Conservation (phyloP, 2,329 filamentous ascomycete genomes). For the Ophiostoma montium region DNA sequence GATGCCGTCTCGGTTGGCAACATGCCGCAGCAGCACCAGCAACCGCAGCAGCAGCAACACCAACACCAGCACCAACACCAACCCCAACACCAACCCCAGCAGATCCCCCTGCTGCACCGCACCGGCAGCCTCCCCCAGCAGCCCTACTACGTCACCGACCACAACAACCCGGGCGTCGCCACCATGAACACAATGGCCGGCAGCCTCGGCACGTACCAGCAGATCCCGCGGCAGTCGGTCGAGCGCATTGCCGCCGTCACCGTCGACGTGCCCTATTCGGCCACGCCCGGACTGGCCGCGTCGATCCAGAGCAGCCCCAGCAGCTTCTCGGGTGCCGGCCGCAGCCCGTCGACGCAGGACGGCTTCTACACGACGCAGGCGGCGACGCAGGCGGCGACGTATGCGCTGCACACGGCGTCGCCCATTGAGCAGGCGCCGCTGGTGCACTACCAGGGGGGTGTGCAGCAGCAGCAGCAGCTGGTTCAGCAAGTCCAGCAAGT, state of each 20-base stretch:
- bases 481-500: slow-evolving; percentile 24
- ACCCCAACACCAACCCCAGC: slow-evolving; percentile 21
- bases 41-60: slow-evolving; percentile 37
- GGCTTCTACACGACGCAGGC: slow-evolving; percentile 34
- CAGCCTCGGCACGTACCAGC: slow-evolving; percentile 24
- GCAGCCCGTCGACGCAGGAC: slow-evolving; percentile 39
- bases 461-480: slow-evolving; percentile 20
- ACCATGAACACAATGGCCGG: slow-evolving; percentile 21
- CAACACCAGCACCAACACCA: slow-evolving; percentile 18
- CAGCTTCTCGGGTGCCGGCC: slow-evolving; percentile 41
- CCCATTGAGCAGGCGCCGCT: slow-evolving; percentile 24
- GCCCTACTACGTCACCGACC: slow-evolving; percentile 44
- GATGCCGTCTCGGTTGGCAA: neutral
- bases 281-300: slow-evolving; percentile 28
- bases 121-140: slow-evolving; percentile 32
- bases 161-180: slow-evolving; percentile 46
- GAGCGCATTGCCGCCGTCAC: slow-evolving; percentile 27
- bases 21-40: slow-evolving; percentile 22
- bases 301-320: slow-evolving; percentile 45
- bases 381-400: slow-evolving; percentile 31
- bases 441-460: slow-evolving; percentile 26
- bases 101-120: slow-evolving; percentile 34
- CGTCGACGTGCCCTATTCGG: slow-evolving; percentile 33
- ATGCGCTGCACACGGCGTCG: slow-evolving; percentile 33
- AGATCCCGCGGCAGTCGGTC: slow-evolving; percentile 34